Evolutionary conservation across 2,329 filamentous ascomycete genomes (phyloP).

Genomic region (Fusarium sp.): DNA sequence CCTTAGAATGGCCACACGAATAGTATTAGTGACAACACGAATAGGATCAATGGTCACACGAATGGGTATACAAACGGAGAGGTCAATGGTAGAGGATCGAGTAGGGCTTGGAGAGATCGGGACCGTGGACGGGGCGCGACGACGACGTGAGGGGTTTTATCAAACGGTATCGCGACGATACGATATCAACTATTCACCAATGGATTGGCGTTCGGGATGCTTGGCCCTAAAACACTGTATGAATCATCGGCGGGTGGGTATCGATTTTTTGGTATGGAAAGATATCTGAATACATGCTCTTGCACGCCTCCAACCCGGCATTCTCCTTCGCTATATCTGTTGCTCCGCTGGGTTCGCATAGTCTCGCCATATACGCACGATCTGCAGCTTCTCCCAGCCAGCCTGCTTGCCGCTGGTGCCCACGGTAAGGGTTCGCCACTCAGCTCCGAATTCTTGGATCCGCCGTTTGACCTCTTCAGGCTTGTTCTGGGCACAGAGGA

Average conservation of each 20-base stretch:
- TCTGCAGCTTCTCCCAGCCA: constrained; percentile 93
- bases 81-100: neutral
- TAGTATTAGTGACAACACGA: neutral
- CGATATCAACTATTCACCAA: constrained; percentile 42
- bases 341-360: constrained; percentile 7
- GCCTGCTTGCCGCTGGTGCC: constrained; percentile 84
- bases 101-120: constrained; percentile 15
- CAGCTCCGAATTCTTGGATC: constrained; percentile 59
- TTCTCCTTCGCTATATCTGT: neutral
- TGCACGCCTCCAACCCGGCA: constrained; percentile 33
- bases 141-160: constrained; percentile 22
- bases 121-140: constrained; percentile 23
- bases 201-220: constrained; percentile 49
- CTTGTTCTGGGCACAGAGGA: constrained; percentile 90
- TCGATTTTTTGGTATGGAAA: constrained; percentile 44
- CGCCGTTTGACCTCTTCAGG: constrained; percentile 74
- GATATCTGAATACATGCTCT: constrained; percentile 46
- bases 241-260: constrained; percentile 44
- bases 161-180: constrained; percentile 37
- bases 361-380: constrained; percentile 82
- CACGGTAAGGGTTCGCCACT: constrained; percentile 80
- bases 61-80: neutral
- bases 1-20: constrained; percentile 16
- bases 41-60: neutral
- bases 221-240: constrained; percentile 45